Evolutionary conservation across 2,329 filamentous ascomycete species (phyloP).

Genomic region (Ophiostoma himal-ulmi): DNA sequence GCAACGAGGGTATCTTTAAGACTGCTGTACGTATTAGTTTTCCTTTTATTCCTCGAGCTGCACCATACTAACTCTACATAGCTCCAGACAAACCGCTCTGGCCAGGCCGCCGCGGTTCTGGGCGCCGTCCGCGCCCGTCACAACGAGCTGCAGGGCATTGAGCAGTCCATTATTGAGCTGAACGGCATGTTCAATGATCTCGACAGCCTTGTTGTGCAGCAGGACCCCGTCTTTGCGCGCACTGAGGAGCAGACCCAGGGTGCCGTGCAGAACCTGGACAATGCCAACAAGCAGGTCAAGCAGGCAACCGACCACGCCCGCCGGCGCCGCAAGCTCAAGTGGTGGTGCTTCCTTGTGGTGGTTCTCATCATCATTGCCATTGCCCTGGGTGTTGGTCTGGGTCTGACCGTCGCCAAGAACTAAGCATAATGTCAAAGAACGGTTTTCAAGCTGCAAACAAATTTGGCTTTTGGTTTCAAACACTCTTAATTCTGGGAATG

Average conservation of each 20-base stretch:
- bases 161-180: conserved; percentile 66
- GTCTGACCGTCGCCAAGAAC: conserved; percentile 37
- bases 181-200: conserved; percentile 67
- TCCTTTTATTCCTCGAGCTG: neutral
- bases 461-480: conserved; percentile 18
- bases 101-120: conserved; percentile 66
- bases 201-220: conserved; percentile 65
- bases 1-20: conserved; percentile 75
- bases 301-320: conserved; percentile 62
- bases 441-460: neutral
- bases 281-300: conserved; percentile 63
- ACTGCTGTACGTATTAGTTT: conserved; percentile 57
- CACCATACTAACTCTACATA: conserved; percentile 32
- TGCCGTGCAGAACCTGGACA: conserved; percentile 60
- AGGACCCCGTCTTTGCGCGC: conserved; percentile 58
- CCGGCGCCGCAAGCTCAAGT: conserved; percentile 69
- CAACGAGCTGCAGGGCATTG: conserved; percentile 76
- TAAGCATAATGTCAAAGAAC: neutral
- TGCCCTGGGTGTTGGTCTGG: conserved; percentile 50
- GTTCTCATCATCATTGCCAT: conserved; percentile 53
- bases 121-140: conserved; percentile 76
- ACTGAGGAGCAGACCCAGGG: conserved; percentile 61
- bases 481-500: conserved; percentile 1
- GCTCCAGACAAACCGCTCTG: conserved; percentile 69
- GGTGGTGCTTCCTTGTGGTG: conserved; percentile 65